A percentile compares a stretch with the other conserved stretches of the same genome.
Conservation (phyloP, 2,329 filamentous ascomycete genomes). For the Onygena corvina region DNA sequence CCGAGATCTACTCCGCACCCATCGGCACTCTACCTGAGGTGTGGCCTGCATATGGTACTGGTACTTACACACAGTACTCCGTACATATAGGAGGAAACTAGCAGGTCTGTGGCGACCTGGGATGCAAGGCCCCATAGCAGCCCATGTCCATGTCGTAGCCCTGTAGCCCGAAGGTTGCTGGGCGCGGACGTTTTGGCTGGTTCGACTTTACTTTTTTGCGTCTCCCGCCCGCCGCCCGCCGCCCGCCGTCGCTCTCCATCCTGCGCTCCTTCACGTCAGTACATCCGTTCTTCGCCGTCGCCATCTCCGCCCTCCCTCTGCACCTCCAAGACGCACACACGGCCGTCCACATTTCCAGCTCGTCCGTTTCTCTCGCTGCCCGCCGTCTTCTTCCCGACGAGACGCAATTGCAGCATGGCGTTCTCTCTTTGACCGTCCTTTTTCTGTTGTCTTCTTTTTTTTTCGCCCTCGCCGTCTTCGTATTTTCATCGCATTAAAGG, state of each 20-base stretch:
- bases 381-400: neutral
- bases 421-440: neutral
- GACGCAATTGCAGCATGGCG: conserved; percentile 2
- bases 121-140: too few relatives aligned
- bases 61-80: too few relatives aligned
- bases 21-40: too few relatives aligned
- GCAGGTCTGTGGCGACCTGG: neutral
- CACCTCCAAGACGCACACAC: neutral
- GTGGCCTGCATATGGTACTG: too few relatives aligned
- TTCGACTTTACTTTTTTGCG: neutral
- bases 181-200: neutral
- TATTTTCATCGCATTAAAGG: neutral
- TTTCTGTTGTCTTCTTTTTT: neutral
- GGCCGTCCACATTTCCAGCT: neutral
- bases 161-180: neutral
- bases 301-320: neutral
- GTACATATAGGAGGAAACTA: too few relatives aligned
- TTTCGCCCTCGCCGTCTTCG: neutral
- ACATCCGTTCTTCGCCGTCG: neutral
- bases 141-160: neutral
- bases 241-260: neutral
- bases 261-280: too few relatives aligned
- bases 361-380: neutral
- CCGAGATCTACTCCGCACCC: too few relatives aligned
- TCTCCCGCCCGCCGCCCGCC: conserved; percentile 6